Evolutionary conservation across 495 filamentous ascomycete genomes (phyloP).

Genomic region (Lasiosphaeris hirsuta): DNA sequence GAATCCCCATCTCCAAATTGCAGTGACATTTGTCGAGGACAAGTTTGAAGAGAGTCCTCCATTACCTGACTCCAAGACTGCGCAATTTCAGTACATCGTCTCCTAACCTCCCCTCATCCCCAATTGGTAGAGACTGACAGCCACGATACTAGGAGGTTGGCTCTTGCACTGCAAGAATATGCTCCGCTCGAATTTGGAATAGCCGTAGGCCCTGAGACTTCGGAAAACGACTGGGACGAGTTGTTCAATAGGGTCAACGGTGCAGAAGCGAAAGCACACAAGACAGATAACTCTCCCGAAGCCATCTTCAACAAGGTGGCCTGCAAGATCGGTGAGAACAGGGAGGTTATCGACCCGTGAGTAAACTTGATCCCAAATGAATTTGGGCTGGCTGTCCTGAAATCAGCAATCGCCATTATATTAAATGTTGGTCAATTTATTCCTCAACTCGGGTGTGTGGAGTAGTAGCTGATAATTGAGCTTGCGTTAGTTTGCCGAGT

Average conservation of each 20-base stretch:
- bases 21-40: no score
- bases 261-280: background rate
- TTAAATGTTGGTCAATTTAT: background rate
- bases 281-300: background rate
- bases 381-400: background rate
- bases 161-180: slow-evolving; percentile 8
- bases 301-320: slow-evolving; percentile 1
- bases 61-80: no score
- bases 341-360: background rate
- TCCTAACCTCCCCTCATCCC: background rate
- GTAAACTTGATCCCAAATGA: background rate
- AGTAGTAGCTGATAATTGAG: background rate
- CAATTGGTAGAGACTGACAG: background rate
- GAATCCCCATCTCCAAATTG: no score
- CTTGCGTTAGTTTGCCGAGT: background rate
- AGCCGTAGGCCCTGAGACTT: background rate
- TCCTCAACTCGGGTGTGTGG: background rate
- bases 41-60: no score
- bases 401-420: background rate
- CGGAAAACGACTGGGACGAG: background rate
- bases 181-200: slow-evolving; percentile 1
- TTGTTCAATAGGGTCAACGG: background rate
- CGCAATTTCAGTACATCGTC: no score
- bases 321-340: background rate
- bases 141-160: background rate